phyloP scores from a whole-genome alignment of 140 eudicot genomes.

The Oenanthe javanica region DNA sequence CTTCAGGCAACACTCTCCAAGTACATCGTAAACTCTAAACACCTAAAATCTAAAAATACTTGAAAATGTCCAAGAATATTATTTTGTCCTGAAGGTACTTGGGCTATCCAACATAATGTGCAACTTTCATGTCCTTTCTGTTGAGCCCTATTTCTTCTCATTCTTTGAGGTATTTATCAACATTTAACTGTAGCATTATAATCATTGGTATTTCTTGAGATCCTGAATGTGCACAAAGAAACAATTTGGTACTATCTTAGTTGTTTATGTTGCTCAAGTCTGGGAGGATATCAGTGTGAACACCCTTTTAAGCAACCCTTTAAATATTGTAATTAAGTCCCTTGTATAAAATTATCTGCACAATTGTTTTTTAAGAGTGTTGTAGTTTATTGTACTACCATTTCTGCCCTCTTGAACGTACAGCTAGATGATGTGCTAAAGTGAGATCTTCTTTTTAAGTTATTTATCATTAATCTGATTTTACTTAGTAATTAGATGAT shows the following conservation, averaged over 20 bases:
- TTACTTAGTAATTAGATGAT: not conserved
- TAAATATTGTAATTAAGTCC: not conserved
- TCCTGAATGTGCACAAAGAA: not conserved
- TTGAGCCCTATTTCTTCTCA: not conserved
- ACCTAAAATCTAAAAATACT: not conserved
- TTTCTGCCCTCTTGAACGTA: not conserved
- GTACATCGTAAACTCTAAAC: slow-evolving; percentile 28
- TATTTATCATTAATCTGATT: not conserved
- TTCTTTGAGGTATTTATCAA: too few relatives aligned
- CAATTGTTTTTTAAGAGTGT: not conserved
- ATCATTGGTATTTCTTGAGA: not conserved
- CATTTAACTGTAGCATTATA: not conserved
- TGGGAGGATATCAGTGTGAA: not conserved
- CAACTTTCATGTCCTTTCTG: not conserved
- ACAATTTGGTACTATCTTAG: not conserved
- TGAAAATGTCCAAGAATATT: not conserved
- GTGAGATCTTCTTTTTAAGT: not conserved
- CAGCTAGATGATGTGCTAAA: not conserved
- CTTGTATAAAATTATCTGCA: not conserved
- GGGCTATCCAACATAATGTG: not conserved
- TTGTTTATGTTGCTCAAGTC: not conserved
- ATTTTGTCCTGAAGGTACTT: not conserved
- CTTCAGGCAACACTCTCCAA: slow-evolving; percentile 80
- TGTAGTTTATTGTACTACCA: not conserved
- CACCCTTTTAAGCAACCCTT: not conserved